phyloP scores from a whole-genome alignment of 2,329 filamentous ascomycete species.

The Aspergillus japonicus region DNA sequence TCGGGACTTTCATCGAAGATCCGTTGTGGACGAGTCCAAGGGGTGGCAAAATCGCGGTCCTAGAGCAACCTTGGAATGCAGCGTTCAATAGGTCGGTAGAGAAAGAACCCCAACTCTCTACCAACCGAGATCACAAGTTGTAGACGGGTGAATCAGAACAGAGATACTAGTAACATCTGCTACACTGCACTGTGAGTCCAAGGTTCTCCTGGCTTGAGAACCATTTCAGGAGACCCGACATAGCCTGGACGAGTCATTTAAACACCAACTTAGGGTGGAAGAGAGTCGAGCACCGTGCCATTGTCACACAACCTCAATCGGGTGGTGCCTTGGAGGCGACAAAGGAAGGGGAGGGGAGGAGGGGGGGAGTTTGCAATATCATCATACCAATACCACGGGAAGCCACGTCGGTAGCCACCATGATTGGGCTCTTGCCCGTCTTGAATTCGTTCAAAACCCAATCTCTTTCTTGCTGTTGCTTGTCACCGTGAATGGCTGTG shows the following conservation, averaged over 20 bases:
- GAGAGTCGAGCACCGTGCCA: constrained; percentile 82
- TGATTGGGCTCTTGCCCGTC: constrained; percentile 98
- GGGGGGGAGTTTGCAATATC: constrained; percentile 54
- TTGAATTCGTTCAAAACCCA: constrained; percentile 99
- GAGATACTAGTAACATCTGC: constrained; percentile 61
- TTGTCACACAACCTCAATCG: constrained; percentile 60
- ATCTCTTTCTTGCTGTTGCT: constrained; percentile 98
- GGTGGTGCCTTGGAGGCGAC: constrained; percentile 40
- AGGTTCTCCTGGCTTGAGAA: constrained; percentile 80
- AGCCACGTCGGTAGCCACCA: constrained; percentile 99
- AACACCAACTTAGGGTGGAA: constrained; percentile 77
- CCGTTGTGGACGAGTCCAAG: constrained; percentile 51
- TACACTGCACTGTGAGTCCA: constrained; percentile 76
- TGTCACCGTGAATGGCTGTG: constrained; percentile 97
- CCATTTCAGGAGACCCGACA: constrained; percentile 71
- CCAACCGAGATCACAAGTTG: constrained; percentile 57
- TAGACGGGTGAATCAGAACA: constrained; percentile 68
- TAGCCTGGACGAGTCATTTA: constrained; percentile 85
- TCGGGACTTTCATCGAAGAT: constrained; percentile 44
- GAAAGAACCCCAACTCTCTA: constrained; percentile 74
- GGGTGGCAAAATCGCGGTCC: constrained; percentile 61
- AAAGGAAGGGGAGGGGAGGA: constrained; percentile 30
- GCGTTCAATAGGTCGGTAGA: constrained; percentile 64
- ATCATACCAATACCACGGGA: constrained; percentile 99
- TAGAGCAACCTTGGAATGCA: constrained; percentile 68